Evolutionary conservation across 2,329 filamentous ascomycete species (phyloP), one percentile per base, ranked within the genome.

Genomic region (Ascochyta koolunga): DNA sequence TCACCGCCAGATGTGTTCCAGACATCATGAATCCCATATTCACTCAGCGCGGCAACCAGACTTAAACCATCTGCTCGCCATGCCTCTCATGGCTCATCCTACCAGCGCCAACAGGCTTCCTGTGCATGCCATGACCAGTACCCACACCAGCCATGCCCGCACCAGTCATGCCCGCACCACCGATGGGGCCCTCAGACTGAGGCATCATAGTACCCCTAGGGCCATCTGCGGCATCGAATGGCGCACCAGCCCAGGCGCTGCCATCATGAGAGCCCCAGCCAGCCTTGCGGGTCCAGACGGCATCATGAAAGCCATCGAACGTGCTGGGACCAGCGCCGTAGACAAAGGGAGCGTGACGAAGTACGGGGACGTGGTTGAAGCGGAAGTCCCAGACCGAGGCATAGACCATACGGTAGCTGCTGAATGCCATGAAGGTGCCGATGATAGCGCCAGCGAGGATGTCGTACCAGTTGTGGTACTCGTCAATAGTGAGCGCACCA

Each of bases 401-500:
- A 61, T 88, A 90, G 2, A 83, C 81, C 85, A 88, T 88, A 48
- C 88, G 78, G 69, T 89, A 90, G 0, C 82, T 70, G 1, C 81
- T 83, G 63, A 89, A 86, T 0, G 87, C 88, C 74, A 89, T 84
- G 54, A 84, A 68, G 2, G 82, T 86, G 2, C 88, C 88, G 39
- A 90, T 88, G 35, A 83, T 67, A 0, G 82, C 87, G 5, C 88
- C 88, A 0, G 85, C 86, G 0, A 89, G 53, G n/a, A 89, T 78
- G 50, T 91, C 88, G 56, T 90, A 90, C 86, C 87, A 66, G 74
- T 91, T 87, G 75, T 92, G 89, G 69, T 81, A 89, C 68, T 89
- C 84, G 60, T 91, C 77, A 51, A 91, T 89, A 0, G 87, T 89
- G 9, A 91, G 76, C 0, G 86, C 83, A 5, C 88, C 88, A 1